Evolutionary conservation across 108 stramenopile species (phyloP), one percentile per base, ranked within the genome.

Genomic region (Mayamaea pseudoterrestris): DNA sequence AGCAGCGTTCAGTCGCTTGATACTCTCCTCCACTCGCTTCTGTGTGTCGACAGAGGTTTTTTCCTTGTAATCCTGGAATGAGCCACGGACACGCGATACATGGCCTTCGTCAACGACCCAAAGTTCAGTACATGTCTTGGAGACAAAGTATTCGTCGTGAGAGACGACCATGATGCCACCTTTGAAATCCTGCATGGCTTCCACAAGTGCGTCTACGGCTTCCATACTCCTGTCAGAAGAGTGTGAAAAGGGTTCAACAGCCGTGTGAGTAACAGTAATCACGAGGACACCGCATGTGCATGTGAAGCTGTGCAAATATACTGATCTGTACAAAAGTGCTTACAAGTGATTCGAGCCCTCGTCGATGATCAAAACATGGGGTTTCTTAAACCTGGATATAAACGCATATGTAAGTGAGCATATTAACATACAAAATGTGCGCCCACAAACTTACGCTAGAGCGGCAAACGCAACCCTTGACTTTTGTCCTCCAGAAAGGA

Each of bases 341-440:
- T 90, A 57, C 50, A 99, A 64, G 55, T 99, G 94, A 62, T 97
- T 93, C 0, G 93, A 93, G 5, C 91, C 93, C 65, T 94, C 96
- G 50, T 97, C 95, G 71, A 95, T 75, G n/a, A 99, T 66, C 40
- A 99, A 64, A 3, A 99, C 71, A 59, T 99, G 98, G 5, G 98
- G 96, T 34, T 71, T 74, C 32, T 75, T 62, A 57, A n/a, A n/a
- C n/a, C n/a, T n/a, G n/a, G n/a, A n/a, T n/a, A n/a, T n/a, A n/a
- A n/a, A n/a, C n/a, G n/a, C n/a, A n/a, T n/a, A n/a, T n/a, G n/a
- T n/a, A n/a, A n/a, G n/a, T n/a, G n/a, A n/a, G n/a, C n/a, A n/a
- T n/a, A n/a, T n/a, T n/a, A n/a, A n/a, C n/a, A n/a, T n/a, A n/a
- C n/a, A n/a, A n/a, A n/a, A n/a, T n/a, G n/a, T n/a, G n/a, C n/a